Base-by-base conservation (phyloP, 768 basidiomycete species). In the Flagelloscypha sp. region DNA sequence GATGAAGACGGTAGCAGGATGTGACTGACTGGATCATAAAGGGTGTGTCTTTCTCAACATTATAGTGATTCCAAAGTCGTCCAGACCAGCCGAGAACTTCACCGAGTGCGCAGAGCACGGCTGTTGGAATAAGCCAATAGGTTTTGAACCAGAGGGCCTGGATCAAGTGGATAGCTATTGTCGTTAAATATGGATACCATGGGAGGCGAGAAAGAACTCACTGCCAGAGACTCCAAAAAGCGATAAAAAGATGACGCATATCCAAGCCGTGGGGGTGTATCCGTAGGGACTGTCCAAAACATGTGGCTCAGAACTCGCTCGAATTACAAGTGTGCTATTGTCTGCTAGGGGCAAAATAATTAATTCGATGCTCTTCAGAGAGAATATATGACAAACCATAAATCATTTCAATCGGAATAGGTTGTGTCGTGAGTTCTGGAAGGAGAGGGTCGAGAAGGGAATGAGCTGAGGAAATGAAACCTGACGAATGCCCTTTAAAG, bases 11-110 rank as follows among this genome's bases (percentile, higher is more conserved):
- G n/a, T n/a, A n/a, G n/a, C n/a, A n/a, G n/a, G n/a, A n/a, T n/a
- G n/a, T n/a, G n/a, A 50, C 55, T 27, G 21, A 56, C 57, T 68
- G 66, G 33, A 65, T 61, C 27, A 66, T 44, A 47, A 54, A 68
- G 0, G 62, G 55, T n/a, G n/a, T n/a, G 13, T 42, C 46, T 3
- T 48, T 25, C 16, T 36, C 35, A 9, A 19, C 22, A 11, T 42
- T 43, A 9, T 43, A 35, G n/a, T n/a, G n/a, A n/a, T 68, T 72
- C 75, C 72, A 78, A 3, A 75, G 47, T 13, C 76, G 53, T 2
- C 59, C 78, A 6, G 51, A 45, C 79, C 78, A 80, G 0, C 76
- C 78, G 2, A 70, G 38, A 7, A 69, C 46, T 47, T 81, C 79
- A 7, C 67, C 48, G 1, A 67, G 11, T 6, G 72, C 74, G 27